A percentile compares a stretch with the other conserved stretches of the same genome.
Evolutionary conservation across 1,284 basidiomycete genomes (phyloP).

Genomic region (Xerocomus nothofagi): DNA sequence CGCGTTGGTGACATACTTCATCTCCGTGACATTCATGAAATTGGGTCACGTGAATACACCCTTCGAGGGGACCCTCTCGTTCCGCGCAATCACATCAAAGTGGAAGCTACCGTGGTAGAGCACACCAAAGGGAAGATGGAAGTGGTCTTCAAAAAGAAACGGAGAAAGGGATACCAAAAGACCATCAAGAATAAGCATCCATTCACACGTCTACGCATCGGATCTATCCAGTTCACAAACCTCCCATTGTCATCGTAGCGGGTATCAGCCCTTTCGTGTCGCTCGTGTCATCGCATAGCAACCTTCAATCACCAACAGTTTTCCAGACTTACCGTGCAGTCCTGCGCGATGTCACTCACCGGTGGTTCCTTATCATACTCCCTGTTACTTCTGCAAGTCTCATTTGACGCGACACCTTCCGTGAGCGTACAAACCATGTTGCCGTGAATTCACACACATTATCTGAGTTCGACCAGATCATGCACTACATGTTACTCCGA

Average conservation of each 20-base stretch:
- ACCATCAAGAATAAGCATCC: conserved; percentile 88
- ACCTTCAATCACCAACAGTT: not conserved
- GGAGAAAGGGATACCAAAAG: conserved; percentile 92
- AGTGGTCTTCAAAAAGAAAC: conserved; percentile 91
- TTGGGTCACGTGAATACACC: conserved; percentile 95
- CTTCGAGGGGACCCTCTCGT: conserved; percentile 71
- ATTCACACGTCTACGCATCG: conserved; percentile 88
- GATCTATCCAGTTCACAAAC: conserved; percentile 52
- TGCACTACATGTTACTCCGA: not conserved
- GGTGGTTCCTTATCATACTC: too few relatives aligned
- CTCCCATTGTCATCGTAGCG: conserved; percentile 22
- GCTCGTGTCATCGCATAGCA: conserved; percentile 4
- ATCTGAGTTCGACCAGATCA: not conserved
- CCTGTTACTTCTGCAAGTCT: not conserved
- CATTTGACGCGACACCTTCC: not conserved
- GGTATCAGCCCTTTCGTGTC: not conserved
- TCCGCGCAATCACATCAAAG: conserved; percentile 60
- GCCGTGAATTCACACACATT: not conserved
- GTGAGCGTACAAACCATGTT: not conserved
- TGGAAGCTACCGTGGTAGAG: conserved; percentile 90
- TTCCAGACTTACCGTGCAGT: not conserved
- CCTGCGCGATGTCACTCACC: not conserved
- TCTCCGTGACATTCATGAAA: conserved; percentile 88
- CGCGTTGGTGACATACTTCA: conserved; percentile 82
- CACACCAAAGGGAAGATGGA: conserved; percentile 95